Base-by-base conservation (phyloP, 345 rosid genomes). In the Linum usitatissimum region DNA sequence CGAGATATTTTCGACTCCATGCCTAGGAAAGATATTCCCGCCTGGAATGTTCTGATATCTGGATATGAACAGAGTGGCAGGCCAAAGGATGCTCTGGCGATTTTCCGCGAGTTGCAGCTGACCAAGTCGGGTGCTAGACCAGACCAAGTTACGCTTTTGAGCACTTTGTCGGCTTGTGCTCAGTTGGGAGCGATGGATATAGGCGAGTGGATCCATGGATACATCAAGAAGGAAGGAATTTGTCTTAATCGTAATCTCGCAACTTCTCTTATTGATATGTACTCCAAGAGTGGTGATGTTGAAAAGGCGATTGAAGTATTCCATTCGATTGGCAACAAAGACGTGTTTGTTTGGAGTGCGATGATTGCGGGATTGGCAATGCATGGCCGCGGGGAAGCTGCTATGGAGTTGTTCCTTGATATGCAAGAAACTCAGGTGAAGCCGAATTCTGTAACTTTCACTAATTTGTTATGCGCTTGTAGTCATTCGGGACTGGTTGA, bases 41-140 rank as follows among this genome's bases (percentile, higher is more conserved):
- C 80, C 3, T 87, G 95, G 91, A 85, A 81, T 66, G 85, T 79
- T 18, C 81, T 85, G 53, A 74, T 87, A 65, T 83, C 88, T 18
- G 91, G 85, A 42, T 81, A 81, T 73, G 88, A 78, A 68, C 91
- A 84, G 76, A 79, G 81, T 34, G 85, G 80, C 60, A 80, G 72
- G 65, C 80, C 91, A 42, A 77, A 83, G 60, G 86, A 83, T 68
- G 95, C 91, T 30, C 38, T 85, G 51, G 70, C 75, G 62, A 67
- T 79, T 61, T 87, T 83, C 59, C 79, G 66, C 21, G 86, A 83
- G 66, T 77, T 87, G 75, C 84, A 71, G 73, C 4, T 34, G 6
- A 34, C 6, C 38, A 70, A 77, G 70, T 40, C 48, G 8, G 68
- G 63, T 55, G 66, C 51, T 31, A 77, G 70, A 55, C 86, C 83